Base-by-base conservation (phyloP, 441 rosid species). In the Breynia disticha region DNA sequence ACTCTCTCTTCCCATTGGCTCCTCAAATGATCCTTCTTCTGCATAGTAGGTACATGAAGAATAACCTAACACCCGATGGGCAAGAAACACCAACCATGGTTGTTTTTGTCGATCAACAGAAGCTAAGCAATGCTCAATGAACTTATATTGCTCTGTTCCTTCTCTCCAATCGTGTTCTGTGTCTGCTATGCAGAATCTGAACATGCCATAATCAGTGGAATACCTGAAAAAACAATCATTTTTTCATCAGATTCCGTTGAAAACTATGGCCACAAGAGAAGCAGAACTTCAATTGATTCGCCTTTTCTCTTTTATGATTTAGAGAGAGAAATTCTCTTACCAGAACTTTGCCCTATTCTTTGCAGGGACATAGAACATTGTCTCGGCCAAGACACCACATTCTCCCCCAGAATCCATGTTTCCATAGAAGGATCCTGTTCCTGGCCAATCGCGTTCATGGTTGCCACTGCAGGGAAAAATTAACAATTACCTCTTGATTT, bases 361-460 rank as follows among this genome's bases (percentile, higher is more conserved):
- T 55, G 89, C 71, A 44, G 96, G 91, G 42, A 85, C 83, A 48
- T 69, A 83, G 70, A 85, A 88, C 91, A 83, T 88, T 41, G 87
- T 83, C 72, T 88, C 86, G 11, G 91, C 87, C 68, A 79, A 72
- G 50, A 85, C 95, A 54, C 96, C 91, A 10, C 96, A 85, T 63
- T 88, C 96, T 64, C 97, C 95, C 32, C 95, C 97, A 39, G 95
- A 88, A 69, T 88, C 97, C 58, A 38, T 46, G 71, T 60, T 65
- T 2, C 65, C 68, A 50, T 85, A 85, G 73, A 85, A 85, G 20
- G 95, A 88, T 61, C 89, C 95, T 5, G 87, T 74, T 64, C 81
- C 70, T 1, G 95, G 87, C 95, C 95, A 85, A 74, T 85, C 95
- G 19, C 95, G 89, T 56, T 88, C 95, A 61, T 88, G 95, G 72